A percentile compares a stretch with the other conserved stretches of the same genome.
Evolutionary conservation across 305 asterid species (phyloP).

Genomic region (Fraxinus dipetala): DNA sequence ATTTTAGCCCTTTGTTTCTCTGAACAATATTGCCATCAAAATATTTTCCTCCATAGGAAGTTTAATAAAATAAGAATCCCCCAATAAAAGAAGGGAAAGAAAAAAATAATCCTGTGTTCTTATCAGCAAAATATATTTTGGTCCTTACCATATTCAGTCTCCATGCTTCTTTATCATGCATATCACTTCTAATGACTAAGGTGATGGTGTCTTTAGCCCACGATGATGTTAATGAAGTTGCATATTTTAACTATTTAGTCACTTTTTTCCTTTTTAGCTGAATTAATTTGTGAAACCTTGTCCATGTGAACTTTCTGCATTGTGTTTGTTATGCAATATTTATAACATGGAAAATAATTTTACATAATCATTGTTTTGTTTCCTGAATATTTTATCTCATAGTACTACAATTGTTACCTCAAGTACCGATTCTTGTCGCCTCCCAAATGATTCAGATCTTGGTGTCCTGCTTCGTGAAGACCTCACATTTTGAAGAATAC

Average conservation of each 20-base stretch:
- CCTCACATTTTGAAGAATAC: constrained; percentile 87
- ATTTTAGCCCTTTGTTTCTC: neutral
- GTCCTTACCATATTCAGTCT: neutral
- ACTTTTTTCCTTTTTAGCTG: neutral
- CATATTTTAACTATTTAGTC: neutral
- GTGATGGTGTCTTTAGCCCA: neutral
- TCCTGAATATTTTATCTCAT: constrained; percentile 19
- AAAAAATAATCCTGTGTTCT: neutral
- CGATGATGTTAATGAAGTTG: neutral
- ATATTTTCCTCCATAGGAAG: neutral
- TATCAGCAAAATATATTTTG: neutral
- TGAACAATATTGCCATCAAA: neutral
- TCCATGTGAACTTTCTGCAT: neutral
- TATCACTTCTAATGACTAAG: neutral
- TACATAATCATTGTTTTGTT: neutral
- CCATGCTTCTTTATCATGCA: neutral
- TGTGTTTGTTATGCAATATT: constrained; percentile 14
- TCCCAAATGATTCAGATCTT: constrained; percentile 56
- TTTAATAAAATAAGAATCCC: neutral
- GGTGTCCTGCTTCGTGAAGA: constrained; percentile 97
- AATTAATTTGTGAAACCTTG: constrained; percentile 2
- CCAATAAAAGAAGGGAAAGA: neutral
- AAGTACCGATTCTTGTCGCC: constrained; percentile 23
- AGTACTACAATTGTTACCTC: constrained; percentile 1
- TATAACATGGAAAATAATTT: constrained; percentile 4